Base-by-base conservation (phyloP, 192 early-diverging fungal genomes). In the Powellomyces hirtus region DNA sequence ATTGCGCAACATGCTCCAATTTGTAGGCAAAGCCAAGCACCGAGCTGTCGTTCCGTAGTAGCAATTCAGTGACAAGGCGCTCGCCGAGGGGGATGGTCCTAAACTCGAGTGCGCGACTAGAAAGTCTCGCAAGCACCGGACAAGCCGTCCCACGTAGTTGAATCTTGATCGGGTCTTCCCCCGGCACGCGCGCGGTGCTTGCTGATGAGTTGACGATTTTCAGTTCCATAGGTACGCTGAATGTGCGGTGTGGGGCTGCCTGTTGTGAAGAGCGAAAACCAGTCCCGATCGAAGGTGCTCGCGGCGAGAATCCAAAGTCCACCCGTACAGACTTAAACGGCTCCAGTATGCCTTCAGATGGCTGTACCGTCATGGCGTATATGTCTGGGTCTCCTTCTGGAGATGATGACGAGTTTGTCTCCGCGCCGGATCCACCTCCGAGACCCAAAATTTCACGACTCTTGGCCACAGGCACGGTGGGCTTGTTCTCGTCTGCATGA, bases 1-100 rank as follows among this genome's bases (percentile, higher is more conserved):
- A 84, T 14, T 84, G 82, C 0, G 82, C 79, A 4, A 75, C 40
- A 10, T 36, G 40, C 20, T 38, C 30, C 38, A 84, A 76, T 13
- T 18, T 16, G 65, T 59, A 84, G 1, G 34, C 30, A 31, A 79
- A 37, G 22, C 69, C 61, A 3, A 84, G 40, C 14, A 55, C 18
- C 1, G n/a, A 3, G 51, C 75, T 75, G 11, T 29, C 13, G 62
- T 84, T 84, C 10, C 40, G 18, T 7, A 83, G 26, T 1, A 24
- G 13, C 16, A 78, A 14, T 11, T 61, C 58, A 16, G 35, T 27
- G 1, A 18, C 50, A 29, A 57, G 20, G 10, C 20, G 13, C 13
- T 57, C 20, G 22, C 37, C 53, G 1, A 64, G 38, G 40, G 56
- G 40, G 18, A 49, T 29, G 13, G 56, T 22, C 8, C 50, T 46